Evolutionary conservation across 371 early-diverging fungal species (phyloP).

Genomic region (Apophysomyces variabilis): DNA sequence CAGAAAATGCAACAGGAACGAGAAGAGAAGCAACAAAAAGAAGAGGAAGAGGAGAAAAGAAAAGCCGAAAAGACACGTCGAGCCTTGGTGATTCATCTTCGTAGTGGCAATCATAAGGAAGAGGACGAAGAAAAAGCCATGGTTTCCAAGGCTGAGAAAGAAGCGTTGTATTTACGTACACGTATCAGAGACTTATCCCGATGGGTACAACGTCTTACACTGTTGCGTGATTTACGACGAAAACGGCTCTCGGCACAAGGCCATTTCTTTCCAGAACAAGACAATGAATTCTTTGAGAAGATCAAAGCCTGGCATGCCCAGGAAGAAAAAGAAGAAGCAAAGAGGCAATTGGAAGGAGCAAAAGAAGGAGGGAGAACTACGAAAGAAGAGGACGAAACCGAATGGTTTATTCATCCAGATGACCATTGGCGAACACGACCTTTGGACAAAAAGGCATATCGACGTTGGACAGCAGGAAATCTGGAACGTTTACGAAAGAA

Average conservation of each 20-base stretch:
- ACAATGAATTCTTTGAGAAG: slow-evolving; percentile 48
- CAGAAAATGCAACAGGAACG: not conserved
- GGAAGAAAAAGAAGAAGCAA: slow-evolving; percentile 15
- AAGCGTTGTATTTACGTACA: not conserved
- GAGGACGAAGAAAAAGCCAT: not conserved
- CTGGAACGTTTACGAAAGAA: slow-evolving; percentile 28
- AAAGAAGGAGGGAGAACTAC: slow-evolving; percentile 20
- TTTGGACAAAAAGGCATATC: slow-evolving; percentile 35
- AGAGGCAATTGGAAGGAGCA: not conserved
- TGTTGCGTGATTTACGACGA: slow-evolving; percentile 35
- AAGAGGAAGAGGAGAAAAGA: not conserved
- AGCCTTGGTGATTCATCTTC: not conserved
- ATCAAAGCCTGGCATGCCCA: slow-evolving; percentile 37
- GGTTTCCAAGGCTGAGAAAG: not conserved
- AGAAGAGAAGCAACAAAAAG: not conserved
- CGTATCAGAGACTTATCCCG: slow-evolving; percentile 24
- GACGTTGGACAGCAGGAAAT: slow-evolving; percentile 47
- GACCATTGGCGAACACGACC: slow-evolving; percentile 30
- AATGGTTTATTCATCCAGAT: slow-evolving; percentile 25
- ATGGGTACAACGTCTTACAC: slow-evolving; percentile 24
- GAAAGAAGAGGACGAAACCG: slow-evolving; percentile 17
- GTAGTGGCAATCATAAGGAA: not conserved
- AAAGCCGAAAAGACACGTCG: not conserved
- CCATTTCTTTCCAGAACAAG: slow-evolving; percentile 57
- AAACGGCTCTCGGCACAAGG: slow-evolving; percentile 40